A percentile compares a stretch with the other conserved stretches of the same genome.
These are phyloP conservation scores for Chloranthus sessilifolius DNA, from an alignment of 164 flowering plant genomes.

Conservation along the genomic window DNA sequence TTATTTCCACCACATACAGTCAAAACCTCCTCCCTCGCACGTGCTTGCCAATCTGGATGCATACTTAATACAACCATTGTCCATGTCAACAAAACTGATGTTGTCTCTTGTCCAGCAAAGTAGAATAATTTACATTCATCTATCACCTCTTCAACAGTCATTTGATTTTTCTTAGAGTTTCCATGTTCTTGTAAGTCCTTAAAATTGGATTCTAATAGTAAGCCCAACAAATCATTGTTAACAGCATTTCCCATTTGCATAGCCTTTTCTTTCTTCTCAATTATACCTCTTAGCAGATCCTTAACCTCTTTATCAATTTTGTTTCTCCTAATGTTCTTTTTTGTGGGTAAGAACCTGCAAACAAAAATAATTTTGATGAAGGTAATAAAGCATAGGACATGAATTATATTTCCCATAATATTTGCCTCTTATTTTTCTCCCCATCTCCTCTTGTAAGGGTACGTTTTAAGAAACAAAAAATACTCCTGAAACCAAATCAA, in stretches of 20 bases:
- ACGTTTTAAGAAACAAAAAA: too few species aligned
- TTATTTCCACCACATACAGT: slow-evolving; percentile 1
- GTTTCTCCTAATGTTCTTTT: slow-evolving; percentile 32
- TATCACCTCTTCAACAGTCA: slow-evolving; percentile 26
- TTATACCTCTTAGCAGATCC: slow-evolving; percentile 17
- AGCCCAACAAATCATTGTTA: slow-evolving; percentile 35
- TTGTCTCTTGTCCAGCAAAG: slow-evolving; percentile 14
- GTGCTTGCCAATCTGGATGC: slow-evolving; percentile 9
- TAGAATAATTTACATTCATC: slow-evolving; percentile 13
- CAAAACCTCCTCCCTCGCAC: slow-evolving; percentile 9
- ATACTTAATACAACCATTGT: slow-evolving; percentile 7
- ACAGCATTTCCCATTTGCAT: slow-evolving; percentile 11
- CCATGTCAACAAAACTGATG: slow-evolving; percentile 8
- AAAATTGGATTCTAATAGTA: slow-evolving; percentile 36
- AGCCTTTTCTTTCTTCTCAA: slow-evolving; percentile 28
- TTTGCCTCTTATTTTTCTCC: not conserved
- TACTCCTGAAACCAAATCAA: not conserved
- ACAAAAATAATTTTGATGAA: not conserved
- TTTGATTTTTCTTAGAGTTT: slow-evolving; percentile 20
- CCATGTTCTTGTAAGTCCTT: slow-evolving; percentile 15
- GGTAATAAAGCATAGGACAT: not conserved
- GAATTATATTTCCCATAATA: not conserved
- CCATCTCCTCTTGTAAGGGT: not conserved
- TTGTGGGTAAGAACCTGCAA: slow-evolving; percentile 42
- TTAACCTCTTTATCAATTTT: slow-evolving; percentile 20